phyloP scores from a whole-genome alignment of 805 yeast species.

The Ogataea siamensis region DNA sequence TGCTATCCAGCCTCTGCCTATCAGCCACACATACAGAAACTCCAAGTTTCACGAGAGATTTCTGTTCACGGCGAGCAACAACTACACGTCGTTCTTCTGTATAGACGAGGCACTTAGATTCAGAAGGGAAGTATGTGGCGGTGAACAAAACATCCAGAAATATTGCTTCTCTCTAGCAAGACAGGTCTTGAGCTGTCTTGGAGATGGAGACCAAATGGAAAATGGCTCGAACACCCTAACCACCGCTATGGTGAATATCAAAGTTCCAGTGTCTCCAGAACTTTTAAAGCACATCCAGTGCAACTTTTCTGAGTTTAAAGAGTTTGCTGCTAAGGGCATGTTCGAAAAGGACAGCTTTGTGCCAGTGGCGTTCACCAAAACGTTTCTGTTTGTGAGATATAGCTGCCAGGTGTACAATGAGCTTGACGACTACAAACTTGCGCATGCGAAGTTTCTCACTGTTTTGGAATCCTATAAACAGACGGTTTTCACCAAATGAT shows the following conservation, averaged over 20 bases:
- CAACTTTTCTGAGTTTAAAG: background rate
- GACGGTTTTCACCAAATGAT: conserved; percentile 72
- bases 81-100: conserved; percentile 41
- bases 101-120: conserved; percentile 53
- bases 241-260: conserved; percentile 45
- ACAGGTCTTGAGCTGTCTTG: conserved; percentile 40
- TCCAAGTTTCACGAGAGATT: conserved; percentile 47
- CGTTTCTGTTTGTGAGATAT: conserved; percentile 45
- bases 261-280: conserved; percentile 26
- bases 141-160: conserved; percentile 48
- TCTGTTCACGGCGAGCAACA: conserved; percentile 48
- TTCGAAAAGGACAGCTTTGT: conserved; percentile 43
- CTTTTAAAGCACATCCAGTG: background rate
- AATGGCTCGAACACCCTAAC: conserved; percentile 36
- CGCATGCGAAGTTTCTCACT: conserved; percentile 39
- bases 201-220: conserved; percentile 39
- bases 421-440: conserved; percentile 49
- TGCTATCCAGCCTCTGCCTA: conserved; percentile 53
- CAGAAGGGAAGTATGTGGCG: conserved; percentile 55
- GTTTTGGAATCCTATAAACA: conserved; percentile 27
- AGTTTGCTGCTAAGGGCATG: conserved; percentile 5
- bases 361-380: conserved; percentile 45
- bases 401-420: conserved; percentile 63
- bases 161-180: conserved; percentile 48
- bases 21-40: conserved; percentile 47